These are phyloP conservation scores for Auricularia auricula-judae DNA, from an alignment of 768 basidiomycete species.

Conservation along the genomic window DNA sequence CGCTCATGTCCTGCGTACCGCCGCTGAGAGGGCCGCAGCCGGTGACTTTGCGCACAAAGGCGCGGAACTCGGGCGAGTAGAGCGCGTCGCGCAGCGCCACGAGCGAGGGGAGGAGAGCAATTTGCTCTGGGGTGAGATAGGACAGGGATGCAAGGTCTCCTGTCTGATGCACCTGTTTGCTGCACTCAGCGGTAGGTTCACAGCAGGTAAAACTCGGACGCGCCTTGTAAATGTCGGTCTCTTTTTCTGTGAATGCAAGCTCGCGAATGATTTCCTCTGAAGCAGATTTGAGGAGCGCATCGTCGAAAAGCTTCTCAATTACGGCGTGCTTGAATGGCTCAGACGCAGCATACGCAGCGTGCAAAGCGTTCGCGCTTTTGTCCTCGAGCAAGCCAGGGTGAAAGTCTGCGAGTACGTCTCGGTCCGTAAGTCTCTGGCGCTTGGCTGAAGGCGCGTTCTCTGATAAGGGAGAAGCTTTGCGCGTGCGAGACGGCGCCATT, in stretches of 20 bases:
- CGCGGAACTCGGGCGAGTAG: constrained; percentile 74
- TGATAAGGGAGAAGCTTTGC: background rate
- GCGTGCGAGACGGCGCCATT: background rate
- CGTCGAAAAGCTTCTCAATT: constrained; percentile 72
- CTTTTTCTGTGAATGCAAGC: constrained; percentile 81
- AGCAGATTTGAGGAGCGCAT: constrained; percentile 67
- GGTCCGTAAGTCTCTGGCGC: background rate
- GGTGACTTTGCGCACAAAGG: constrained; percentile 75
- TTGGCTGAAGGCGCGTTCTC: constrained; percentile 3
- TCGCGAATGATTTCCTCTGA: constrained; percentile 75
- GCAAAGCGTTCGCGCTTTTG: constrained; percentile 42
- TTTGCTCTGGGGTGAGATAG: constrained; percentile 68
- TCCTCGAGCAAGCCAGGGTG: constrained; percentile 46
- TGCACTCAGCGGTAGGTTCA: no score
- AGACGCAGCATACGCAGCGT: constrained; percentile 42
- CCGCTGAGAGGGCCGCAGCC: constrained; percentile 89
- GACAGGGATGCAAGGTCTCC: constrained; percentile 91
- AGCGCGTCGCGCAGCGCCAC: constrained; percentile 81
- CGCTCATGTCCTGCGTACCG: constrained; percentile 88
- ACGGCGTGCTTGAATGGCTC: constrained; percentile 76
- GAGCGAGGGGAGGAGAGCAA: constrained; percentile 69
- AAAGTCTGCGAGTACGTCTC: constrained; percentile 24
- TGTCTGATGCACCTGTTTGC: constrained; percentile 80
- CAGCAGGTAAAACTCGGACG: constrained; percentile 7
- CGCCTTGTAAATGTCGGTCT: constrained; percentile 98